Conservation (phyloP, 2,329 filamentous ascomycete species). For the Aspergillus cejpii region DNA sequence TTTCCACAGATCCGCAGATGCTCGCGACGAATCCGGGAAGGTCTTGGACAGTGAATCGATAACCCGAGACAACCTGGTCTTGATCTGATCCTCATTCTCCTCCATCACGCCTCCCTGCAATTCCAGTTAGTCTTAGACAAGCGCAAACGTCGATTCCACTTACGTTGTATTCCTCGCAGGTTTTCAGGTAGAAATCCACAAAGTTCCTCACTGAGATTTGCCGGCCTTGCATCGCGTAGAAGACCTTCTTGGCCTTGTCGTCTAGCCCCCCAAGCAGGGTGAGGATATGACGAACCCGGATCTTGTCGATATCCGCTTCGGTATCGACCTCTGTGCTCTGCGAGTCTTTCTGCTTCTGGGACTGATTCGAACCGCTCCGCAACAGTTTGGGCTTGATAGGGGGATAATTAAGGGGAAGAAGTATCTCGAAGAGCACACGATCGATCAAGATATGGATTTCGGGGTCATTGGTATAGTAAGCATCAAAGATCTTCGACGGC, state of each 20-base stretch:
- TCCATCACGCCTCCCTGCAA: constrained; percentile 65
- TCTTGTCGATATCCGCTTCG: constrained; percentile 48
- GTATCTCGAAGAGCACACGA: constrained; percentile 73
- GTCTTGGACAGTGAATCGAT: constrained; percentile 66
- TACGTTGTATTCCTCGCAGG: constrained; percentile 79
- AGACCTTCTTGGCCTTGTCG: constrained; percentile 70
- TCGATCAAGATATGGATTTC: constrained; percentile 82
- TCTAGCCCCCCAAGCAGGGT: constrained; percentile 74
- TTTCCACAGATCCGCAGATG: constrained; percentile 71
- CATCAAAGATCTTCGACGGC: constrained; percentile 77
- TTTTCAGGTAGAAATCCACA: constrained; percentile 66
- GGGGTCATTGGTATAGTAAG: constrained; percentile 80
- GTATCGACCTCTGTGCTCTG: constrained; percentile 33
- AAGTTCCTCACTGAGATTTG: constrained; percentile 69
- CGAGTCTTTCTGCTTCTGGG: constrained; percentile 49
- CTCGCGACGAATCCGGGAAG: constrained; percentile 67
- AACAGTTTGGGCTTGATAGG: constrained; percentile 53
- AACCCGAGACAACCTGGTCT: constrained; percentile 63
- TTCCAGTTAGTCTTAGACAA: background rate
- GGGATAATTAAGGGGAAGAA: constrained; percentile 86
- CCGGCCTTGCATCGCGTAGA: constrained; percentile 76
- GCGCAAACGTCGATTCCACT: constrained; percentile 11
- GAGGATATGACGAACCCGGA: constrained; percentile 77
- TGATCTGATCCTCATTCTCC: constrained; percentile 57
- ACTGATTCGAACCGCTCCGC: constrained; percentile 44